Evolutionary conservation across 2,329 filamentous ascomycete species (phyloP), one percentile per base, ranked within the genome.

Genomic region (Cladosporium oxysporum): DNA sequence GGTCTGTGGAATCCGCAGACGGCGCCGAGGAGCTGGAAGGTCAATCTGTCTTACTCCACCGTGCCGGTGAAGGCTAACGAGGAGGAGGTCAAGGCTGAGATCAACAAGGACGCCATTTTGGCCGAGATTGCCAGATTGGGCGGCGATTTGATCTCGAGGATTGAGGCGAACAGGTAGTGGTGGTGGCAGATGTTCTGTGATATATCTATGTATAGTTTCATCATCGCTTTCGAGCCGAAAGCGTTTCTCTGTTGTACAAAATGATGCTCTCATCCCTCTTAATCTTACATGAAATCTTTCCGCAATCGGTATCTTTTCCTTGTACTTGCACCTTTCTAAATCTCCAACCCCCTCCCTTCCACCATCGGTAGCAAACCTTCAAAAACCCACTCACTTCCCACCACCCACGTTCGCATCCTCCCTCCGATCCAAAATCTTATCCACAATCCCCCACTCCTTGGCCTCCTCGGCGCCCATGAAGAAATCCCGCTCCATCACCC

Each of bases 401-500:
- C 5, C 55, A 35, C 18, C 11, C 21, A 11, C 53, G 47, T 58
- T 58, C 53, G 31, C 71, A 35, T 81, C 81, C n/a, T 31, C 52
- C 72, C 91, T 84, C 80, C 85, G 85, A 57, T 88, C 77, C 72
- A 99, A 76, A 67, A 99, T 93, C 80, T 94, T 89, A 77, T 99
- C 95, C 68, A 99, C 88, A 72, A 99, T 91, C 0, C 95, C 95
- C 79, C 96, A 86, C 60, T 96, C 92, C 73, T 92, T 83, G 10
- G 95, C 95, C 81, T 99, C 93, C 55, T 92, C 83, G 0, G 93
- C 93, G 64, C 90, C 90, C 85, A 99, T 86, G 73, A 97, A 98
- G 75, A 95, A 95, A 78, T 99, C 95, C 66, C 95, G 84, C 82
- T 99, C 95, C 94, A 99, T 98, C 78, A 97, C 86, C 76, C 90